Percentiles rank a stretch among this genome's conserved stretches.
Conservation (phyloP, 768 basidiomycete species). For the Candolleomyces eurysporus region DNA sequence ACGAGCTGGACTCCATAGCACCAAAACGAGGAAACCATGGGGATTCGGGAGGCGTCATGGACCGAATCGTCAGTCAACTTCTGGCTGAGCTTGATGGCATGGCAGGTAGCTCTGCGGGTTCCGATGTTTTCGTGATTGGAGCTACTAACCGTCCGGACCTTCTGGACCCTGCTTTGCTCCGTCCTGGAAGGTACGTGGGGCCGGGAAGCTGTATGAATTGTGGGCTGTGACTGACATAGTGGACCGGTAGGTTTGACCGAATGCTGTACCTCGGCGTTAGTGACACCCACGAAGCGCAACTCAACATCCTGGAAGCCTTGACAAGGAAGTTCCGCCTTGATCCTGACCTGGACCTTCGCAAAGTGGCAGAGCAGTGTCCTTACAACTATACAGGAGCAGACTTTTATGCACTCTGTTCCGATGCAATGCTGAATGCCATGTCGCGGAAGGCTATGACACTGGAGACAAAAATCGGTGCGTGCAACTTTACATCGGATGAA, state of each 20-base stretch:
- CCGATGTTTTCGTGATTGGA: slow-evolving; percentile 90
- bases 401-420: slow-evolving; percentile 95
- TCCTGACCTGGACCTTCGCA: slow-evolving; percentile 56
- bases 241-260: slow-evolving; percentile 79
- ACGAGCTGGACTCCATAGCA: slow-evolving; percentile 92
- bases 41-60: slow-evolving; percentile 97
- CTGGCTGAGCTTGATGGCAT: slow-evolving; percentile 94
- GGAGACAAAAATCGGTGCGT: slow-evolving; percentile 68
- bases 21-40: slow-evolving; percentile 94
- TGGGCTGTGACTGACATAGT: neutral
- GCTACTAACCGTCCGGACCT: slow-evolving; percentile 95
- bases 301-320: slow-evolving; percentile 83
- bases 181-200: slow-evolving; percentile 75
- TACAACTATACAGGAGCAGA: slow-evolving; percentile 98
- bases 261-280: slow-evolving; percentile 96
- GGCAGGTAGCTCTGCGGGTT: slow-evolving; percentile 54
- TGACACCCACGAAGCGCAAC: slow-evolving; percentile 80
- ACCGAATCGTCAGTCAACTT: slow-evolving; percentile 93
- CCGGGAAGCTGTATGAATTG: neutral
- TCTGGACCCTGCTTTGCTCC: slow-evolving; percentile 82
- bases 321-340: slow-evolving; percentile 90
- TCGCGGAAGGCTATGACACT: slow-evolving; percentile 79
- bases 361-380: slow-evolving; percentile 72
- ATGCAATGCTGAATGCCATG: slow-evolving; percentile 96
- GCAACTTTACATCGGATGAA: neutral